Base-by-base conservation (phyloP, 805 yeast species). In the Scheffersomyces stipitis region DNA sequence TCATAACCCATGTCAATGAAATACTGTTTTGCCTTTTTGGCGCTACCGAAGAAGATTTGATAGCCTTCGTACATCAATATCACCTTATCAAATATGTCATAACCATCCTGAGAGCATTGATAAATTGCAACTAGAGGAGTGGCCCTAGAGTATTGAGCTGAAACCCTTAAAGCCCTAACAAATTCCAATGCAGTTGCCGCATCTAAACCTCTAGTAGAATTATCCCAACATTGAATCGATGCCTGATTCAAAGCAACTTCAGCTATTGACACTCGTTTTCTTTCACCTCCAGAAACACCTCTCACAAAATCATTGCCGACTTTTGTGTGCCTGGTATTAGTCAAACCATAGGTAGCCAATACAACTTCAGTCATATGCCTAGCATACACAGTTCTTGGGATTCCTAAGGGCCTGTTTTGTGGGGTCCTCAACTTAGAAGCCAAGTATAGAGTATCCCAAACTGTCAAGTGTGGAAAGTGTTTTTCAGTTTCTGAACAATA, bases 111-210 rank as follows among this genome's bases (percentile, higher is more conserved):
- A 42, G 83, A 77, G 27, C 85, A 83, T 58, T 80, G 86, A 50
- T 81, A 81, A 18, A 81, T 76, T 18, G 85, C 80, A 37, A 81
- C 72, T 33, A 79, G 54, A 7, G 81, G 75, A 7, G 82, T 67
- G 14, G 69, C 62, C 8, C 68, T 64, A 18, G 64, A 47, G 24
- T 77, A 58, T 26, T 49, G 61, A 2, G 86, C 79, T 8, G 78
- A 71, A 2, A 81, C 70, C 61, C 80, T 75, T 41, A 81, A 66
- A 18, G 83, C 76, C 51, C 77, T 73, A 17, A 76, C 73, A 44
- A 76, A 81, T 58, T 81, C 86, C 41, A 81, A 67, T 12, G 86
- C 86, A 14, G 86, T 80, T 12, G 86, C 79, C 7, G 86, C 75
- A 61, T 80, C 86, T 46, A 80, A 66, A 58, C 86, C 86, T 60